Evolutionary conservation across 2,329 filamentous ascomycete genomes (phyloP), one percentile per base, ranked within the genome.

Genomic region (Aspergillus sp.): DNA sequence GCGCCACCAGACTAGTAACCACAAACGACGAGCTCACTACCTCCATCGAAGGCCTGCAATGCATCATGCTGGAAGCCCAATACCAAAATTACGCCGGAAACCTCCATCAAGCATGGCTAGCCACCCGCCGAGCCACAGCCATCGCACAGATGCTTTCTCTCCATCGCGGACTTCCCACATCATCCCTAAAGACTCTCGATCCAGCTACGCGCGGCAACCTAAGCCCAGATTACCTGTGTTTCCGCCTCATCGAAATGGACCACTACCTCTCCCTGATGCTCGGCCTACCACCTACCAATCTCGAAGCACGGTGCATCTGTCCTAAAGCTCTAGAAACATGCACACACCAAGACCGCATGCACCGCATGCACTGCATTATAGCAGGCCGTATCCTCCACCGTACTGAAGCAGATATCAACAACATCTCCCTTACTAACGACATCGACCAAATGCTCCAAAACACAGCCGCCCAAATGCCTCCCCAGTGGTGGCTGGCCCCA

Each of bases 381-480:
- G 75, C 77, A 0, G 77, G 77, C 2, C 76, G 74, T 5, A 82
- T 86, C 44, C 76, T 84, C 6, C 79, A 83, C 41, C 78, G 83
- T 2, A 85, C 84, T 50, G 67, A 74, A 76, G 0, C 56, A 0
- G 64, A 61, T 8, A 5, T 60, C 10, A 55, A 73, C n/a, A 67
- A 75, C 5, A 66, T 79, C 3, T 80, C 79, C 1, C 75, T 78
- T 30, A 74, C 77, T 2, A 78, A 83, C 17, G 80, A 84, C 49
- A 69, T 78, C 27, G 82, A 85, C 60, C 62, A 59, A 41, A 61
- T 78, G 19, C 73, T 86, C 4, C 78, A 81, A 17, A 69, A 72
- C 3, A 77, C 80, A 0, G 75, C 77, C 2, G 70, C 71, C n/a
- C 66, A 70, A 10, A 77, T 85, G 71, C 73, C 76, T 0, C 57